phyloP scores from a whole-genome alignment of 192 early-diverging fungal genomes.

The Radiomyces spectabilis region DNA sequence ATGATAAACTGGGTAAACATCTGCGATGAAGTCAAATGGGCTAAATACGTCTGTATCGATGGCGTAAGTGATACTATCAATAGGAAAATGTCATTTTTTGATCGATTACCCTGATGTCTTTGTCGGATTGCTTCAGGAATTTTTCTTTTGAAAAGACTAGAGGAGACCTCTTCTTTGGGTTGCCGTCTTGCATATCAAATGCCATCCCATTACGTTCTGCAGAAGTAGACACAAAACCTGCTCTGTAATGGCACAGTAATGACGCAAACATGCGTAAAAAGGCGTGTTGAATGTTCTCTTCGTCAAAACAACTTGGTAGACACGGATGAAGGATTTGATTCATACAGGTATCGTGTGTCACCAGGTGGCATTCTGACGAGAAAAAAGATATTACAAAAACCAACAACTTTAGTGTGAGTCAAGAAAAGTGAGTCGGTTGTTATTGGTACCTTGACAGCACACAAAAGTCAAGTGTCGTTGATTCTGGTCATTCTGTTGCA shows the following conservation, averaged over 20 bases:
- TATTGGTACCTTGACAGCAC: constrained; percentile 22
- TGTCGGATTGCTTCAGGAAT: constrained; percentile 34
- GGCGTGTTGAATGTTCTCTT: constrained; percentile 52
- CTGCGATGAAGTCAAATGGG: constrained; percentile 61
- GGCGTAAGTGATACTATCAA: constrained; percentile 15
- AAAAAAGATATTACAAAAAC: neutral
- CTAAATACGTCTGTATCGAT: constrained; percentile 29
- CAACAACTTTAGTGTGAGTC: neutral
- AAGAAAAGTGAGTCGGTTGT: neutral
- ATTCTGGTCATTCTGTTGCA: constrained; percentile 1
- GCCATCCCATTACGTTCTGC: constrained; percentile 11
- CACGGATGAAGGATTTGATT: constrained; percentile 46
- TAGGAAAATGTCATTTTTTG: constrained; percentile 4
- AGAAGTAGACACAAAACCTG: constrained; percentile 33
- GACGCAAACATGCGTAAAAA: constrained; percentile 75
- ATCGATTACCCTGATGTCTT: constrained; percentile 18
- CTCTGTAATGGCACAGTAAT: constrained; percentile 62
- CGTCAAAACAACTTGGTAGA: constrained; percentile 57
- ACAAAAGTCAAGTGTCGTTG: constrained; percentile 12
- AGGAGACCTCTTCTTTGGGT: too few relatives aligned
- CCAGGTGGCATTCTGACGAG: constrained; percentile 36
- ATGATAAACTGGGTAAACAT: constrained; percentile 74
- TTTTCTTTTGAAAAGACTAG: constrained; percentile 20
- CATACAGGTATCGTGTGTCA: constrained; percentile 39
- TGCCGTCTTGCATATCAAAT: constrained; percentile 14